These are phyloP conservation scores for Lanmaoa pseudosensibilis DNA, from an alignment of 768 basidiomycete genomes.

Conservation along the genomic window DNA sequence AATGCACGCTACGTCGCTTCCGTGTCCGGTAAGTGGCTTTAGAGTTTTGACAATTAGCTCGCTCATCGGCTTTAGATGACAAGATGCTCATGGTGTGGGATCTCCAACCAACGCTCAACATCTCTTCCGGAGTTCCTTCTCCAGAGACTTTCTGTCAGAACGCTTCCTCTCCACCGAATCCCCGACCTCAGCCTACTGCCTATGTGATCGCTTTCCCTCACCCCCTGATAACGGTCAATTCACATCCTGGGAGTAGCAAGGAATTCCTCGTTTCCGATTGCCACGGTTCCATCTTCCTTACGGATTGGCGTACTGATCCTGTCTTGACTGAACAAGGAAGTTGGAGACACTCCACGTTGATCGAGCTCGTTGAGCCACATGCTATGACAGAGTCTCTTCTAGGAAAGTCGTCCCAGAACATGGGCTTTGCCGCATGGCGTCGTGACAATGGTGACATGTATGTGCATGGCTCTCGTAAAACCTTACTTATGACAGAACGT, in stretches of 20 bases:
- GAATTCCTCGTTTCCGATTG: conserved; percentile 79
- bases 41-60: background rate
- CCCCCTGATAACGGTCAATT: conserved; percentile 64
- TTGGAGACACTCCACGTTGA: conserved; percentile 61
- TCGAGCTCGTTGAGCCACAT: conserved; percentile 73
- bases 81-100: conserved; percentile 88
- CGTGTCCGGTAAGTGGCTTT: conserved; percentile 57
- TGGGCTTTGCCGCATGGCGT: conserved; percentile 70
- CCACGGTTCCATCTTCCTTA: conserved; percentile 69
- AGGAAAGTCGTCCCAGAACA: conserved; percentile 46
- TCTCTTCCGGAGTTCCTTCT: conserved; percentile 38
- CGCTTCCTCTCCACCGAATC: conserved; percentile 29
- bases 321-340: conserved; percentile 48
- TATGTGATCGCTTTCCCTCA: conserved; percentile 74
- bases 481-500: background rate
- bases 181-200: conserved; percentile 70
- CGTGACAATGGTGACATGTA: conserved; percentile 71
- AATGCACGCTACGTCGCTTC: conserved; percentile 75
- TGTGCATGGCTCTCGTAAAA: conserved; percentile 25
- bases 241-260: conserved; percentile 72
- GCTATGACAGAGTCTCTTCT: conserved; percentile 54
- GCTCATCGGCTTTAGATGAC: conserved; percentile 52
- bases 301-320: conserved; percentile 82
- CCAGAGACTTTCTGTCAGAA: conserved; percentile 33
- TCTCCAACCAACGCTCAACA: conserved; percentile 56